These are phyloP conservation scores for Colletotrichum musicola DNA, from an alignment of 2,329 filamentous ascomycete species.

Conservation along the genomic window DNA sequence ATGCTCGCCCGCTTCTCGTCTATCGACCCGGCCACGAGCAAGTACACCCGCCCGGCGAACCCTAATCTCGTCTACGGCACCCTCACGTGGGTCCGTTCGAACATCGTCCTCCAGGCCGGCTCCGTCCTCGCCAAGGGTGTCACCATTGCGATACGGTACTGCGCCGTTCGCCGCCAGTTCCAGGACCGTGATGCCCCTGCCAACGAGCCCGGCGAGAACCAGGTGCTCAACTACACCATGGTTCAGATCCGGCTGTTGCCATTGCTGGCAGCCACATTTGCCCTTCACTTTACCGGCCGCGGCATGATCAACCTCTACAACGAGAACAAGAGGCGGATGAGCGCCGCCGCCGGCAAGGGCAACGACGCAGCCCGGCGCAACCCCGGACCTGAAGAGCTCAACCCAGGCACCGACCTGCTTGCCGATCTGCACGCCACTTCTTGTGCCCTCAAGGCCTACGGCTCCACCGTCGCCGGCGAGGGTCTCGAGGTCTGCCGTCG, in stretches of 20 bases:
- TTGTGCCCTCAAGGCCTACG: conserved; percentile 80
- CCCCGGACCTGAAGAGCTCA: conserved; percentile 76
- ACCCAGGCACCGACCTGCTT: conserved; percentile 72
- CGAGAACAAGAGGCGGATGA: conserved; percentile 78
- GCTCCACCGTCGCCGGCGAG: conserved; percentile 78
- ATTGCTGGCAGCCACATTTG: conserved; percentile 79
- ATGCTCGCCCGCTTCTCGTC: conserved; percentile 61
- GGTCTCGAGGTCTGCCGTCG: conserved; percentile 81
- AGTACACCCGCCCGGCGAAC: conserved; percentile 75
- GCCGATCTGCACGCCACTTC: conserved; percentile 83
- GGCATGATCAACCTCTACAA: conserved; percentile 81
- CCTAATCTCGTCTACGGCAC: conserved; percentile 80
- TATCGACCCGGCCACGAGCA: conserved; percentile 75
- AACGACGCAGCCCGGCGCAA: conserved; percentile 59
- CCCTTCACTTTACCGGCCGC: conserved; percentile 83
- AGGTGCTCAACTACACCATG: conserved; percentile 85
- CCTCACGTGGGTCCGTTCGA: conserved; percentile 80
- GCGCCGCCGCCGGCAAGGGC: conserved; percentile 55
- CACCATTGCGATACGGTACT: conserved; percentile 82
- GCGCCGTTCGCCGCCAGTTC: conserved; percentile 81
- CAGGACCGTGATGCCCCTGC: conserved; percentile 77
- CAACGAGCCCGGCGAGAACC: conserved; percentile 72
- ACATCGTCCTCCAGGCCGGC: conserved; percentile 80
- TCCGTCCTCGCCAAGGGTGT: conserved; percentile 80
- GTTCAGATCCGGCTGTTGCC: conserved; percentile 81